These are phyloP conservation scores for Boletus rubroflammeus DNA, from an alignment of 768 basidiomycete genomes.

Conservation along the genomic window DNA sequence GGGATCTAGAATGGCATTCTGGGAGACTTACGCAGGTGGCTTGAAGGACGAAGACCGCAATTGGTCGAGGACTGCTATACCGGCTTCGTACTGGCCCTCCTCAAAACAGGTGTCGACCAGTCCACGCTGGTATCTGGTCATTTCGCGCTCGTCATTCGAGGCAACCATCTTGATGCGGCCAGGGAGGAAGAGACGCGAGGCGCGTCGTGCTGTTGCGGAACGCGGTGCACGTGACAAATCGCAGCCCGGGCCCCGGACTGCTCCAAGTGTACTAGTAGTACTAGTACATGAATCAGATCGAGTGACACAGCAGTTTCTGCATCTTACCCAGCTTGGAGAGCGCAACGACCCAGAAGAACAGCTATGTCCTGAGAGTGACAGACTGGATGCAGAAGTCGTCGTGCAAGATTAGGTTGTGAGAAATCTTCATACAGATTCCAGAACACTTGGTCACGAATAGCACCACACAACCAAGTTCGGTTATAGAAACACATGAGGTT, in stretches of 20 bases:
- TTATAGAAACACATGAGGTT: background rate
- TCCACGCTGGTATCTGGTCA: conserved; percentile 46
- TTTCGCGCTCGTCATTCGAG: conserved; percentile 37
- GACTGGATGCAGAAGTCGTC: background rate
- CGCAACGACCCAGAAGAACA: background rate
- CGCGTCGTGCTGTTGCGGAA: conserved; percentile 9
- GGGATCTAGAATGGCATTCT: conserved; percentile 7
- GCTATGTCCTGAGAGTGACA: background rate
- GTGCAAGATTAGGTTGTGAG: background rate
- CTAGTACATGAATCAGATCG: background rate
- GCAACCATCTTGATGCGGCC: conserved; percentile 6
- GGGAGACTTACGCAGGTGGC: conserved; percentile 52
- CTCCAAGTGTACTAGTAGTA: background rate
- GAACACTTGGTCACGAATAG: background rate
- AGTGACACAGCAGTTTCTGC: background rate
- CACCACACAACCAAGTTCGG: background rate
- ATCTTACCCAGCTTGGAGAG: too few species aligned
- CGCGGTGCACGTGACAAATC: conserved; percentile 26
- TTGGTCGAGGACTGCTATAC: conserved; percentile 58
- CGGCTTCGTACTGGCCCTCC: conserved; percentile 72
- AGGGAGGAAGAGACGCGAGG: background rate
- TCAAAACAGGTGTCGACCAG: conserved; percentile 73
- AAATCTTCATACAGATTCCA: background rate
- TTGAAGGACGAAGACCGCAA: conserved; percentile 54
- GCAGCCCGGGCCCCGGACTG: too few species aligned